phyloP scores from a whole-genome alignment of 176 grass and related monocot species.

The Miscanthus lutarioriparius region DNA sequence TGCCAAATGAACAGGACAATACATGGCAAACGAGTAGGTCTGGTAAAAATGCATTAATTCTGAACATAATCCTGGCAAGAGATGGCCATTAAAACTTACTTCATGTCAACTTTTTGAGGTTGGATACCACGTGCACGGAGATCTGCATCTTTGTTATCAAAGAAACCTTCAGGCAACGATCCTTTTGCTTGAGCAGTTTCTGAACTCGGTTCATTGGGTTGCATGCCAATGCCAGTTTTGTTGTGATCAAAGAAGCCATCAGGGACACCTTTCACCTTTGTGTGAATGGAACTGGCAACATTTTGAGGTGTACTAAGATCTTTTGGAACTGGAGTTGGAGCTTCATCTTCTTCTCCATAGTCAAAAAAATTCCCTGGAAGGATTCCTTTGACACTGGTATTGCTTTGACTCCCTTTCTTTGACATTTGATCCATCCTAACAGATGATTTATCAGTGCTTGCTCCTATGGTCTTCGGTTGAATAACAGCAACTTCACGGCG shows the following conservation, averaged over 20 bases:
- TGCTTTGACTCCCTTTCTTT: conserved; percentile 34
- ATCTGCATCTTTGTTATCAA: conserved; percentile 99
- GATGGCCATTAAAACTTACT: conserved; percentile 46
- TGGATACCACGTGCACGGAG: conserved; percentile 84
- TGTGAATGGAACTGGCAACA: conserved; percentile 22
- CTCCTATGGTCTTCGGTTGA: conserved; percentile 33
- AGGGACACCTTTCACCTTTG: conserved; percentile 60
- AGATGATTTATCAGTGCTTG: conserved; percentile 39
- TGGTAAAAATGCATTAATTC: conserved; percentile 4
- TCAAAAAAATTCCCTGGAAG: conserved; percentile 61
- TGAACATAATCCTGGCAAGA: conserved; percentile 16
- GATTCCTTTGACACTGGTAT: conserved; percentile 31
- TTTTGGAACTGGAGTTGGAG: conserved; percentile 37
- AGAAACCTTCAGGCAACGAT: conserved; percentile 91
- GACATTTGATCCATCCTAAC: conserved; percentile 35
- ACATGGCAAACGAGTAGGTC: background rate
- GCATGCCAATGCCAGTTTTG: conserved; percentile 23
- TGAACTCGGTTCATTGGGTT: conserved; percentile 39
- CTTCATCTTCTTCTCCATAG: conserved; percentile 53
- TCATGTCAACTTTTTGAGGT: conserved; percentile 71
- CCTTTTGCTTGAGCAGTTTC: conserved; percentile 54
- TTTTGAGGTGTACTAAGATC: conserved; percentile 43
- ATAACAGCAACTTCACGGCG: conserved; percentile 32
- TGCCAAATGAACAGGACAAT: background rate
- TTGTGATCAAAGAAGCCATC: conserved; percentile 65